These are phyloP conservation scores for Carnegiea gigantea DNA, from an alignment of 179 eudicot genomes.

Conservation along the genomic window DNA sequence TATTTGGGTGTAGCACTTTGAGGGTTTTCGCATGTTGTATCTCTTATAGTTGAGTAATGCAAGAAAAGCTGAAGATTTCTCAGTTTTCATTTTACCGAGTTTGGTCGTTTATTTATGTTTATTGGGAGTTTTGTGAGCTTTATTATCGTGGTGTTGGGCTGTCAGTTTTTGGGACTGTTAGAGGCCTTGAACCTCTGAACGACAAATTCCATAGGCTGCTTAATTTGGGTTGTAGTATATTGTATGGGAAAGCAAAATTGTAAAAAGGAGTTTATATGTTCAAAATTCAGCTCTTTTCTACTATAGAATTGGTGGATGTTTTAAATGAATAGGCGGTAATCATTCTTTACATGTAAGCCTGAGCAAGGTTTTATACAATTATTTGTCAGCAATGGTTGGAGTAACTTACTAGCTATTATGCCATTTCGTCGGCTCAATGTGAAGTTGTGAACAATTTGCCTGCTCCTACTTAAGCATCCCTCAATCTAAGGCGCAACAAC, in stretches of 20 bases:
- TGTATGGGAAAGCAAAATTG: not conserved
- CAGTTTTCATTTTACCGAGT: not conserved
- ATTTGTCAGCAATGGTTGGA: not conserved
- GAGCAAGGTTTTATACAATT: not conserved
- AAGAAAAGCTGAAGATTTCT: not conserved
- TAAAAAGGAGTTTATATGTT: not conserved
- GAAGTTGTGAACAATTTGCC: no score
- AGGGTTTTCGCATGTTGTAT: not conserved
- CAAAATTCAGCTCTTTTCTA: not conserved
- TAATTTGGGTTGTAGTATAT: not conserved
- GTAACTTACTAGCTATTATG: not conserved
- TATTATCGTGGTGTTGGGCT: not conserved
- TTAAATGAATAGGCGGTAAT: not conserved
- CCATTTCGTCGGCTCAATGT: not conserved
- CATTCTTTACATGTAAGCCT: not conserved
- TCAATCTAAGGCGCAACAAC: no score
- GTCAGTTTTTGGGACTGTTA: not conserved
- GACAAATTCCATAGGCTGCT: not conserved
- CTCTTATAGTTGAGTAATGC: not conserved
- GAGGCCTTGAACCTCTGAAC: slow-evolving; percentile 4
- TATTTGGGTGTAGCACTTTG: not conserved
- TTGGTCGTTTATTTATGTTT: not conserved
- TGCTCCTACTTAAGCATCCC: no score
- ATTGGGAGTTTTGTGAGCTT: not conserved
- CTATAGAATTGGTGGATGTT: not conserved